phyloP scores from a whole-genome alignment of 768 basidiomycete species.

The Paxillus ammoniavirescens region DNA sequence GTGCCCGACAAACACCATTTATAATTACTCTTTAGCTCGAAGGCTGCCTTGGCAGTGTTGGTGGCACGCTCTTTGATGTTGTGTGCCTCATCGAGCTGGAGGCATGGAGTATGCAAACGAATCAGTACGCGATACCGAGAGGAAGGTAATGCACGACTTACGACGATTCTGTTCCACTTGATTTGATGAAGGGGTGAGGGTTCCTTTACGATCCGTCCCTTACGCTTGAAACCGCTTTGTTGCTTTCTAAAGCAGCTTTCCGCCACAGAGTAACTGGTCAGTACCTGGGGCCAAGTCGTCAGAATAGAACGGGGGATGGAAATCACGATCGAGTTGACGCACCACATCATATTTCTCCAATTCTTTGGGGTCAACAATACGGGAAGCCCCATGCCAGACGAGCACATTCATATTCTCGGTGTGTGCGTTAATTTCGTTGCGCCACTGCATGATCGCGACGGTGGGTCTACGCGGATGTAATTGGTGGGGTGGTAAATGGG shows the following conservation, averaged over 20 bases:
- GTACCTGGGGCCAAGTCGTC: slow-evolving; percentile 45
- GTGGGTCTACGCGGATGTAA: slow-evolving; percentile 35
- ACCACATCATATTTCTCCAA: slow-evolving; percentile 89
- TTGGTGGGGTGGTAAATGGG: neutral
- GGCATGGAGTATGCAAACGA: neutral
- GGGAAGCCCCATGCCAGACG: slow-evolving; percentile 87
- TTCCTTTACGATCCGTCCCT: slow-evolving; percentile 82
- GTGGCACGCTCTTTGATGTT: slow-evolving; percentile 96
- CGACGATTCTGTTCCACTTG: slow-evolving; percentile 80
- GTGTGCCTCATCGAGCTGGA: slow-evolving; percentile 90
- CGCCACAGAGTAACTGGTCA: slow-evolving; percentile 85
- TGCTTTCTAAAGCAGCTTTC: slow-evolving; percentile 95
- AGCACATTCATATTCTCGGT: slow-evolving; percentile 82
- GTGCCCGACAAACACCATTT: slow-evolving; percentile 98
- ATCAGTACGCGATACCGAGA: neutral
- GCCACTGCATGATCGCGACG: slow-evolving; percentile 78
- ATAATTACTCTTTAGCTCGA: slow-evolving; percentile 76
- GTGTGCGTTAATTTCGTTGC: slow-evolving; percentile 86
- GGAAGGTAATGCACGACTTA: slow-evolving; percentile 34
- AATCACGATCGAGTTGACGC: slow-evolving; percentile 21
- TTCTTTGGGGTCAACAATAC: slow-evolving; percentile 63
- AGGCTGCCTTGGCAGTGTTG: slow-evolving; percentile 96
- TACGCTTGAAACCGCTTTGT: slow-evolving; percentile 86
- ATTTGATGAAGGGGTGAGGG: slow-evolving; percentile 82
- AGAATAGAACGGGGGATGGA: neutral